Evolutionary conservation across 306 rosid genomes (phyloP), one percentile per base, ranked within the genome.

Genomic region (Dryas drummondii): DNA sequence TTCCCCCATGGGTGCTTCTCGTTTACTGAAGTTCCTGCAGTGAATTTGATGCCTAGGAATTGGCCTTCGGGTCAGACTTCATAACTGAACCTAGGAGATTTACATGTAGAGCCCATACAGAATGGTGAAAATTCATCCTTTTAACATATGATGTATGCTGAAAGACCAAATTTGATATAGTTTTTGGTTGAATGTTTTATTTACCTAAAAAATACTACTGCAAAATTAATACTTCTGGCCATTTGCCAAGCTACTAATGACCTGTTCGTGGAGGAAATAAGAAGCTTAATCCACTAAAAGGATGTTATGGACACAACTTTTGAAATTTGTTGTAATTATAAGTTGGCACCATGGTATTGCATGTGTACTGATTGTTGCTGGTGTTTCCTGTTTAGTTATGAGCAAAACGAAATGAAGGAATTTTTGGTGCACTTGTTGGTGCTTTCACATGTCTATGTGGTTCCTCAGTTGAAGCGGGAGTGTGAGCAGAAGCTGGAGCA

Each of bases 391-490:
- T 74, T 54, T 42, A 91, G 98, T 78, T 90, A 81, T 55, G 96
- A 87, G 69, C 74, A 82, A 52, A 90, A 86, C 73, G 97, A 94
- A 40, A 84, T 90, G 93, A 90, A 91, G 71, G 89, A 83, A 69
- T 88, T 80, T 42, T 79, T 76, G 49, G 71, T 90, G 78, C 88
- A 78, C 58, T 72, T 94, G 83, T 67, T 94, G 82, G 92, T 90
- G 74, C 82, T 94, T 55, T 90, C 98, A 51, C 98, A 94, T 80
- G 91, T 58, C 57, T 91, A 76, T 22, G 52, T 74, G 68, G 94
- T 94, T 56, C 96, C 98, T 44, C 91, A 86, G 27, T 81, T 94
- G 87, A 94, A 94, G 87, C 81, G 75, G 63, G 91, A 80, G 75
- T 94, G 98, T 67, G 91, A 84, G 70, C 75, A 44, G 72, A 78